Evolutionary conservation across 257 asterid species (phyloP), one percentile per base, ranked within the genome.

Genomic region (Misopates orontium): DNA sequence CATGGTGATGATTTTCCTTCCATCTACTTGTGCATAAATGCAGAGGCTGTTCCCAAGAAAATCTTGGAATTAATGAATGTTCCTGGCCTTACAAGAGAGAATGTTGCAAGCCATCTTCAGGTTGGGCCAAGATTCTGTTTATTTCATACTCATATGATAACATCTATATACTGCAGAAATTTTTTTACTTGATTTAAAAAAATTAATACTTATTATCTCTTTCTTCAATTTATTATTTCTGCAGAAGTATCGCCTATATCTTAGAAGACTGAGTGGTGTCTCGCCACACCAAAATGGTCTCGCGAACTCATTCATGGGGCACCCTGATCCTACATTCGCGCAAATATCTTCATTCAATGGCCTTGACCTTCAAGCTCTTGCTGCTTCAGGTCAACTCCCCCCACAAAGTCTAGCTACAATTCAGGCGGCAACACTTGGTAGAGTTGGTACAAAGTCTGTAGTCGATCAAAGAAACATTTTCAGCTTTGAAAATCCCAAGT

Each of bases 81-180:
- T 61, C 96, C 93, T 20, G 96, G 96, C 39, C 88, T 94, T 36
- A 88, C 98, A 20, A 79, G 99, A 72, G 99, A 94, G 73, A 94
- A 94, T 40, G 98, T 94, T 44, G 96, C 99, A 17, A 90, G 98
- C 85, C 98, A 94, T 75, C 98, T 94, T 71, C 98, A 94, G 91
- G 99, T 90, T 68, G 19, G 78, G 52, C 51, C 23, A n/a, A n/a
- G 31, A 62, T 64, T 15, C 18, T 42, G n/a, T 55, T 10, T 14
- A 0, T 18, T 24, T 48, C 64, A 32, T 49, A 17, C 47, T 56
- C 23, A 16, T 22, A 28, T 6, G 4, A 15, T 1, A 13, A 18
- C 45, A 36, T 36, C 42, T 2, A 36, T 5, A 36, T 36, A 3
- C 17, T 58, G 16, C 44, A 16, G 39, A 64, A 23, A 44, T 49